These are phyloP conservation scores for Beauveria medogensis DNA, from an alignment of 2,329 filamentous ascomycete genomes.

Conservation along the genomic window DNA sequence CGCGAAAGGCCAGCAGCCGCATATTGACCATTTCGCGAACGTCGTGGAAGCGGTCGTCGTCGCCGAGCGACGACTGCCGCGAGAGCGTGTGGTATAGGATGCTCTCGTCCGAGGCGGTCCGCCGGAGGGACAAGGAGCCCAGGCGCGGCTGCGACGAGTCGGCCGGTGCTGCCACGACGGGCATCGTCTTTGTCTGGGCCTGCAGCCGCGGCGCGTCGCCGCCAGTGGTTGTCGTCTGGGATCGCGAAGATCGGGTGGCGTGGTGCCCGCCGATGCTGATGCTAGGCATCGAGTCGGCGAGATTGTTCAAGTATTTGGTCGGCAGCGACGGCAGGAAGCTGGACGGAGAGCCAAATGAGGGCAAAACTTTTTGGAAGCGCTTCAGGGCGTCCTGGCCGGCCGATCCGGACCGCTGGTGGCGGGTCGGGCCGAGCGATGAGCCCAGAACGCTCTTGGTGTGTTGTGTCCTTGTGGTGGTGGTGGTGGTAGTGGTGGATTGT, in stretches of 20 bases:
- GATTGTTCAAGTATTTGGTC: constrained; percentile 6
- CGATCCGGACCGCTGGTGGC: constrained; percentile 45
- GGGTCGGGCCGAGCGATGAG: constrained; percentile 37
- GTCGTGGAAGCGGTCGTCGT: constrained; percentile 72
- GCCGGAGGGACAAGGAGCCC: constrained; percentile 18
- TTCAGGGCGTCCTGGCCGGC: constrained; percentile 49
- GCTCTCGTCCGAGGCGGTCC: constrained; percentile 56
- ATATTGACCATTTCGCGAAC: constrained; percentile 82
- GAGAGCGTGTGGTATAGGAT: constrained; percentile 69
- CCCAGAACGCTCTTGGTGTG: constrained; percentile 29
- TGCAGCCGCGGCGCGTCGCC: background rate
- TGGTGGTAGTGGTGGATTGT: too few relatives aligned
- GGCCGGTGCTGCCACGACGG: background rate
- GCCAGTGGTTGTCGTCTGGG: too few relatives aligned
- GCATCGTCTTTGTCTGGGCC: background rate
- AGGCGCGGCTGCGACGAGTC: constrained; percentile 14
- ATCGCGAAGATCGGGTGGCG: background rate
- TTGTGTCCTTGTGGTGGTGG: background rate
- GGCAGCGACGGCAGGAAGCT: constrained; percentile 35
- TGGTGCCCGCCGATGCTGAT: constrained; percentile 15
- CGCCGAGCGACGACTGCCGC: constrained; percentile 72
- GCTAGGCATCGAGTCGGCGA: constrained; percentile 14
- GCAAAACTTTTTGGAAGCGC: constrained; percentile 47
- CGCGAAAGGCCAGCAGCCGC: constrained; percentile 80
- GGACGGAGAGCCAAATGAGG: constrained; percentile 35